These are phyloP conservation scores for Glycine latifolia DNA, from an alignment of 306 rosid genomes.

Conservation along the genomic window DNA sequence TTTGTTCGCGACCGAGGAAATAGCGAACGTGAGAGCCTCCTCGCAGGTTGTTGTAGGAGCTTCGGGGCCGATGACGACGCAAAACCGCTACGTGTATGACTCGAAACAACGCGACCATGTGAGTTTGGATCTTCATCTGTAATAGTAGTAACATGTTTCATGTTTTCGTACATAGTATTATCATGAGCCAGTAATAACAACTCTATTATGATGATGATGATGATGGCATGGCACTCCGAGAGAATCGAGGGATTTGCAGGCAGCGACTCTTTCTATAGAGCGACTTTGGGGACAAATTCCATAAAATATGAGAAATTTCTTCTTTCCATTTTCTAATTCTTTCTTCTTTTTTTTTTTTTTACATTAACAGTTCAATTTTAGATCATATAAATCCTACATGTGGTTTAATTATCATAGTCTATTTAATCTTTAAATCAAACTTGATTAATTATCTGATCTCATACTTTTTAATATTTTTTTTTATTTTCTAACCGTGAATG, in stretches of 20 bases:
- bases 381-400: conserved; percentile 3
- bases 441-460: not conserved
- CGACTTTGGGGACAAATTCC: not conserved
- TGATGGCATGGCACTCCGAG: not conserved
- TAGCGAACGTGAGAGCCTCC: conserved; percentile 39
- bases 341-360: not conserved
- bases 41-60: conserved; percentile 47
- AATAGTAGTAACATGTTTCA: conserved; percentile 44
- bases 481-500: not conserved
- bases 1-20: conserved; percentile 60
- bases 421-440: conserved; percentile 5
- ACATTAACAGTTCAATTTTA: conserved; percentile 23
- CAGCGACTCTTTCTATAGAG: not conserved
- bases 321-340: conserved; percentile 26
- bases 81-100: conserved; percentile 60
- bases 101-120: conserved; percentile 67
- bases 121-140: conserved; percentile 96
- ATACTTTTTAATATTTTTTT: not conserved
- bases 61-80: conserved; percentile 38
- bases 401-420: not conserved
- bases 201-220: not conserved
- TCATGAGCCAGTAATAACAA: conserved; percentile 11
- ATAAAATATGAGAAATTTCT: conserved; percentile 18
- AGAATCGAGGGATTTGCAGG: conserved; percentile 8
- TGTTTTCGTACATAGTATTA: conserved; percentile 24